phyloP scores from a whole-genome alignment of 176 grass and related monocot species.

The Raddia distichophylla region DNA sequence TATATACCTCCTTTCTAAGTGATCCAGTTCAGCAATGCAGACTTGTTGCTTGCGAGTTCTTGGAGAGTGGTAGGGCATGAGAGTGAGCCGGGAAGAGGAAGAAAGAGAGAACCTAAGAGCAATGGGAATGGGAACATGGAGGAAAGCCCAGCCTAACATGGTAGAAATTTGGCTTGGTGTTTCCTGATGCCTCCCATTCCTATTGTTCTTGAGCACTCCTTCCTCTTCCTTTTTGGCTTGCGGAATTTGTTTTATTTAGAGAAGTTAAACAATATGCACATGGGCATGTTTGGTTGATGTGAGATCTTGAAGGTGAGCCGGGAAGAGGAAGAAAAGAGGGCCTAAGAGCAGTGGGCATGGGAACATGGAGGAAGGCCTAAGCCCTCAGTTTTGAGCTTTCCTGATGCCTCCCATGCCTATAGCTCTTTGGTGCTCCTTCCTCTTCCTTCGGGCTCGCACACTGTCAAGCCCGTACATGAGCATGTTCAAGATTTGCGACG shows the following conservation, averaged over 20 bases:
- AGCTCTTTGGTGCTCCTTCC: constrained; percentile 25
- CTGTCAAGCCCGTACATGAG: too few relatives aligned
- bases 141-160: constrained; percentile 27
- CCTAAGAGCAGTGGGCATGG: constrained; percentile 35
- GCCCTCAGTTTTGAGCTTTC: constrained; percentile 14
- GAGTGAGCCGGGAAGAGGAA: constrained; percentile 47
- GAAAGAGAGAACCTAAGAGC: constrained; percentile 44
- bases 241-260: not conserved
- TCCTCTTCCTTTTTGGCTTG: constrained; percentile 30
- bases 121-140: constrained; percentile 55
- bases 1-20: constrained; percentile 17
- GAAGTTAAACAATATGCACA: not conserved
- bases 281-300: not conserved
- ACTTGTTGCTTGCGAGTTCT: not conserved
- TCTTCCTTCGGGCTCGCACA: constrained; percentile 25
- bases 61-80: not conserved
- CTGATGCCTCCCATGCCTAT: constrained; percentile 48
- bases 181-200: constrained; percentile 42
- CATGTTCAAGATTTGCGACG: too few relatives aligned
- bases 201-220: constrained; percentile 32
- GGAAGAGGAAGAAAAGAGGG: constrained; percentile 42
- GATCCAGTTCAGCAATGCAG: not conserved
- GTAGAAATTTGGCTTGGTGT: constrained; percentile 22
- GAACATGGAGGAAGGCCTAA: constrained; percentile 40
- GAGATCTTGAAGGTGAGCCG: not conserved